Evolutionary conservation across 257 asterid genomes (phyloP).

Genomic region (Solanum sparsipilum): DNA sequence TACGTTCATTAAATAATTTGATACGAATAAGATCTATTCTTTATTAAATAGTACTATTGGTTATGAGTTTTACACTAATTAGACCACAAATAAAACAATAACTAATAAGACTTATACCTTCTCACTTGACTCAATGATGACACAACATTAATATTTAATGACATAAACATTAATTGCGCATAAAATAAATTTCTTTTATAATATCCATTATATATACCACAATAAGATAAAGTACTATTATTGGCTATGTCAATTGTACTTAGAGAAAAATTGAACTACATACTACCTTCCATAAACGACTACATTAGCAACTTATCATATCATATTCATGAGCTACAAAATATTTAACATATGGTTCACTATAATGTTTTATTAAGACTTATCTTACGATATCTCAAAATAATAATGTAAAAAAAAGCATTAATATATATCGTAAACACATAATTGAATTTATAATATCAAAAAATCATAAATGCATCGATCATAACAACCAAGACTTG

Average conservation of each 20-base stretch:
- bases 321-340: not conserved
- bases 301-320: not conserved
- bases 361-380: not conserved
- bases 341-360: not conserved
- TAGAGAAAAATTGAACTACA: not conserved
- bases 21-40: not conserved
- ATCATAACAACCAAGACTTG: not conserved
- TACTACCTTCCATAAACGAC: not conserved
- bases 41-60: not conserved
- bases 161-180: not conserved
- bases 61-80: no score
- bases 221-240: not conserved
- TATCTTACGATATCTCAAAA: no score
- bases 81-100: not conserved
- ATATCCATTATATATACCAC: not conserved
- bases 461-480: not conserved
- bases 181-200: not conserved
- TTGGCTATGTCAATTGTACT: not conserved
- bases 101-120: not conserved
- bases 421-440: not conserved
- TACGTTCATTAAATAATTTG: not conserved
- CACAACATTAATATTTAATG: not conserved
- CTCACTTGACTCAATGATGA: not conserved
- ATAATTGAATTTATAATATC: not conserved
- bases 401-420: no score